Percentiles rank a stretch among this genome's conserved stretches.
Conservation (phyloP, 441 rosid species). For the Metrosideros polymorpha region DNA sequence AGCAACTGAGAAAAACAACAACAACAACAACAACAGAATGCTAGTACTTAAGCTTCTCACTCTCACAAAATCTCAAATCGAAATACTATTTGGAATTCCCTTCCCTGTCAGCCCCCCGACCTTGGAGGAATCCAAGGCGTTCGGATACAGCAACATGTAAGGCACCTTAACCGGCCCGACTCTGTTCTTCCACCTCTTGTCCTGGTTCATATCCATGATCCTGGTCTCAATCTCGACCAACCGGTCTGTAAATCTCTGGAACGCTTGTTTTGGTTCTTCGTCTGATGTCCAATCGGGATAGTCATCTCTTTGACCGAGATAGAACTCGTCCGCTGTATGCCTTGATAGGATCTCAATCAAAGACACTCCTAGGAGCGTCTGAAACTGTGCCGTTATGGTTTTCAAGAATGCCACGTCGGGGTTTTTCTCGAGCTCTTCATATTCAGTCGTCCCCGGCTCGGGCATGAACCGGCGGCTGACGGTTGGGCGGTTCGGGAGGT, state of each 20-base stretch:
- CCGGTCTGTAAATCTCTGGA: neutral
- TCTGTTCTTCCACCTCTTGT: constrained; percentile 1
- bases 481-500: constrained; percentile 83
- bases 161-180: constrained; percentile 5
- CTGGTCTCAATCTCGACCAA: neutral
- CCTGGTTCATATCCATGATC: constrained; percentile 2
- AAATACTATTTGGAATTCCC: constrained; percentile 12
- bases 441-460: constrained; percentile 59
- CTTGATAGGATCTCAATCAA: constrained; percentile 66
- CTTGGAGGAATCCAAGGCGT: neutral
- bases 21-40: neutral
- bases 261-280: constrained; percentile 44
- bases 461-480: constrained; percentile 88
- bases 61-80: neutral
- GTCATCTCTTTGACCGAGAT: constrained; percentile 70
- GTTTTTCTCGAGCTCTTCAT: constrained; percentile 39
- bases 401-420: constrained; percentile 53
- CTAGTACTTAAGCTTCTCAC: neutral
- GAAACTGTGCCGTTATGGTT: constrained; percentile 72
- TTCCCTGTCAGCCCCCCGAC: constrained; percentile 4
- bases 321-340: constrained; percentile 72
- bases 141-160: constrained; percentile 7
- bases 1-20: neutral
- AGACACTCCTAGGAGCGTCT: constrained; percentile 70
- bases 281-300: constrained; percentile 58